Evolutionary conservation across 768 basidiomycete genomes (phyloP).

Genomic region (Termitomyces sp.): DNA sequence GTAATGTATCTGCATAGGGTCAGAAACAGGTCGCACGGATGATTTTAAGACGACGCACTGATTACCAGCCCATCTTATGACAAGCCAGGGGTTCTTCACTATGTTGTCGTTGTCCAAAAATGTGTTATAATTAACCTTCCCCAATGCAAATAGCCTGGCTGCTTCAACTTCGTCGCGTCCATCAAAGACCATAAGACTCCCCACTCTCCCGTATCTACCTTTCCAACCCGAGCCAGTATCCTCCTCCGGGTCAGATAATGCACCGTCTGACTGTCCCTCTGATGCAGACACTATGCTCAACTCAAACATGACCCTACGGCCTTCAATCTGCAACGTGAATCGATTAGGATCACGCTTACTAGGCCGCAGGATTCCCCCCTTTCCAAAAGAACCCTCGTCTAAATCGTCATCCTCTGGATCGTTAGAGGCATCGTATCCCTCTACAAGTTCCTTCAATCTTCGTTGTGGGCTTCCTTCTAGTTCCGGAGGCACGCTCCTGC

Average conservation of each 20-base stretch:
- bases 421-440: constrained; percentile 7
- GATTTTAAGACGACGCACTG: constrained; percentile 42
- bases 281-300: constrained; percentile 53
- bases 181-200: constrained; percentile 22
- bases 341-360: constrained; percentile 56
- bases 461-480: constrained; percentile 39
- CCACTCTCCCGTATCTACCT: constrained; percentile 18
- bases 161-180: constrained; percentile 49
- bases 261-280: constrained; percentile 17
- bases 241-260: constrained; percentile 15
- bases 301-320: constrained; percentile 62
- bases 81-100: constrained; percentile 59
- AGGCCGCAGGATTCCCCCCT: constrained; percentile 54
- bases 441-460: constrained; percentile 27
- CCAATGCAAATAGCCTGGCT: constrained; percentile 50
- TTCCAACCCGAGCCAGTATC: constrained; percentile 15
- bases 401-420: constrained; percentile 5
- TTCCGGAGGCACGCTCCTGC: constrained; percentile 55
- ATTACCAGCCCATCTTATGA: constrained; percentile 68
- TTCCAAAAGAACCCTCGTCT: constrained; percentile 33
- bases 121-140: constrained; percentile 56
- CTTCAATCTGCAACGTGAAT: constrained; percentile 65
- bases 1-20: constrained; percentile 61
- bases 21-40: neutral
- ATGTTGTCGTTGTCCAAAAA: constrained; percentile 66